Evolutionary conservation across 176 grass and related monocot genomes (phyloP).

Genomic region (Stipa capillata): DNA sequence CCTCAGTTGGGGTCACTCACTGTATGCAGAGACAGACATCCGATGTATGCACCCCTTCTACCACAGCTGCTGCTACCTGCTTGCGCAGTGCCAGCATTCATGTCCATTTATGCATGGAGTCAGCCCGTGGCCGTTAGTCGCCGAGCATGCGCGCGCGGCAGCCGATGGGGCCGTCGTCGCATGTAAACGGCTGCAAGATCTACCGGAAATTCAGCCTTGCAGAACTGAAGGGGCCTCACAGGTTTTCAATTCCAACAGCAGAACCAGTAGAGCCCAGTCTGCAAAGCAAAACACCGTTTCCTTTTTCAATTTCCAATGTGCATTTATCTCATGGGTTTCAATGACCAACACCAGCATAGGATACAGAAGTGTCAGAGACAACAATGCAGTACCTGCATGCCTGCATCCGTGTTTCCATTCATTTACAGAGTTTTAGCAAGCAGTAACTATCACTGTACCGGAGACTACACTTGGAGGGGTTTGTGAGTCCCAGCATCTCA

Average conservation of each 20-base stretch:
- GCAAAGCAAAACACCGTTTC: background rate
- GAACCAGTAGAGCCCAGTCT: background rate
- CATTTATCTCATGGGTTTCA: background rate
- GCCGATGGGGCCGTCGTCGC: background rate
- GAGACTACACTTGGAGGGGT: background rate
- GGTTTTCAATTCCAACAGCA: background rate
- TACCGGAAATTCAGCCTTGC: constrained; percentile 3
- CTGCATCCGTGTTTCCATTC: background rate
- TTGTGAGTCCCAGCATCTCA: background rate
- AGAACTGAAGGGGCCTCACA: background rate
- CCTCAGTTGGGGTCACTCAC: background rate
- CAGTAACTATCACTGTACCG: background rate
- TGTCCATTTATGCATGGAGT: too few species aligned
- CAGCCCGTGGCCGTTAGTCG: background rate
- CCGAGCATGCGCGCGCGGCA: constrained; percentile 8
- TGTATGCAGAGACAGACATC: background rate
- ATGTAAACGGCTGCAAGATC: background rate
- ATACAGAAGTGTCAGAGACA: background rate
- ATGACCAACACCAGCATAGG: background rate
- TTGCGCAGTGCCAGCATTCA: background rate
- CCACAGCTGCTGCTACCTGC: background rate
- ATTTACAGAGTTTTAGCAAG: constrained; percentile 1
- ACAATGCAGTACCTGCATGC: background rate
- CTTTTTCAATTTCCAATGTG: background rate
- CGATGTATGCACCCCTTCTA: background rate